Evolutionary conservation across 2,329 filamentous ascomycete species (phyloP), one percentile per base, ranked within the genome.

Genomic region (Talaromyces amestolkiae): DNA sequence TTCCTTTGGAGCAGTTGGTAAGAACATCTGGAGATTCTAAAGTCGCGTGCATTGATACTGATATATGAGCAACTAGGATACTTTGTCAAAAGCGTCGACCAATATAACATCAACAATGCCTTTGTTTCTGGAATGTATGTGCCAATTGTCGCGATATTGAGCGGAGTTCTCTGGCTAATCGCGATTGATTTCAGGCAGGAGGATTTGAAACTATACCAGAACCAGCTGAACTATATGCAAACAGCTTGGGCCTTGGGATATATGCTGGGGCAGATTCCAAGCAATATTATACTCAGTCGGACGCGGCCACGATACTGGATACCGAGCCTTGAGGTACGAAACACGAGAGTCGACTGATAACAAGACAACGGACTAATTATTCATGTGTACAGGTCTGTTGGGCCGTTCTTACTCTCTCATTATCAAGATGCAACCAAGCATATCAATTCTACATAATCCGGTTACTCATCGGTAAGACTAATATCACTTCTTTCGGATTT

Each of bases 231-330:
- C 58, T 83, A 82, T 65, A 83, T 84, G 74, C 79, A 86, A 61
- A 83, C 85, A 0, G 83, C 81, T 43, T 89, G 86, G 79, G 87
- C 84, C 0, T 80, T 85, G 0, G 87, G 87, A 3, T 89, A 89
- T 68, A 83, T 86, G 0, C 77, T 89, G 61, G 82, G 82, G 2
- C 77, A 84, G 64, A 78, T 85, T 15, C 82, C 82, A 0, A 81
- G 78, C 58, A 85, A 85, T 66, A 76, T 86, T n/a, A 75, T 85
- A 8, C 74, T 86, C 6, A 85, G 82, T 1, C 77, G 80, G 10
- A 71, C 84, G 11, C 77, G 78, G 11, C 82, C 83, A 3, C 75
- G 77, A n/a, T 78, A 80, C 54, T 84, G 81, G 81, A 81, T 85
- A 58, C 83, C 82, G 1, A 73, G 76, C 1, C 79, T 79, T 69